These are phyloP conservation scores for Cryptococcus sp. DNA, from an alignment of 1,284 basidiomycete species.

Conservation along the genomic window DNA sequence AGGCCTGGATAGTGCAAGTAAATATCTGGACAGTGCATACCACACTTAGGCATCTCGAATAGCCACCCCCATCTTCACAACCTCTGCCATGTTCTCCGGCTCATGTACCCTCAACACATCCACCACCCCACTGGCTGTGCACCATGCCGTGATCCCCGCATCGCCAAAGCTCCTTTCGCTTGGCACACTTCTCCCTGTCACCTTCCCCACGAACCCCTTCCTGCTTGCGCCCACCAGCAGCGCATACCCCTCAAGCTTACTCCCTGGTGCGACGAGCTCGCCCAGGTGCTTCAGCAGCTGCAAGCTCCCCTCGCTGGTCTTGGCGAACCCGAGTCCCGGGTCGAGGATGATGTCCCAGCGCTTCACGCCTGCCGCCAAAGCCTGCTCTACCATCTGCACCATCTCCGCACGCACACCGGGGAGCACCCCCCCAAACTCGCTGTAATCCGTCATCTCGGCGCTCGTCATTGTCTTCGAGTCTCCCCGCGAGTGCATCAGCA, in stretches of 20 bases:
- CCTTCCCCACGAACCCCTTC: slow-evolving; percentile 74
- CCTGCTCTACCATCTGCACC: slow-evolving; percentile 62
- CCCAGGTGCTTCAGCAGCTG: slow-evolving; percentile 61
- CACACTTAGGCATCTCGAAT: slow-evolving; percentile 36
- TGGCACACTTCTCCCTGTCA: slow-evolving; percentile 55
- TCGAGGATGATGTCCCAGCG: slow-evolving; percentile 90
- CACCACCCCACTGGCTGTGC: slow-evolving; percentile 66
- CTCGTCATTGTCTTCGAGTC: slow-evolving; percentile 59
- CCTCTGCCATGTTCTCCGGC: slow-evolving; percentile 64
- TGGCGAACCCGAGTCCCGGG: slow-evolving; percentile 95
- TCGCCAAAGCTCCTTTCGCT: slow-evolving; percentile 76
- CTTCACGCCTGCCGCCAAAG: slow-evolving; percentile 74
- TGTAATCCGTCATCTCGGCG: slow-evolving; percentile 67
- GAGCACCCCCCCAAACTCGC: slow-evolving; percentile 56
- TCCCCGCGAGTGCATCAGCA: slow-evolving; percentile 91
- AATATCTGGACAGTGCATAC: not conserved
- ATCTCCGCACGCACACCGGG: slow-evolving; percentile 73
- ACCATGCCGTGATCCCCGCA: slow-evolving; percentile 70
- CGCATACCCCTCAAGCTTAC: slow-evolving; percentile 54
- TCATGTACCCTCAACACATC: slow-evolving; percentile 83
- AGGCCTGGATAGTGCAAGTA: too few species aligned
- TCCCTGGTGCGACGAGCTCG: slow-evolving; percentile 49
- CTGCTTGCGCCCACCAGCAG: slow-evolving; percentile 74
- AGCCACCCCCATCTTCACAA: slow-evolving; percentile 56
- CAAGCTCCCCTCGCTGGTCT: slow-evolving; percentile 73